A percentile compares a stretch with the other conserved stretches of the same genome.
phyloP scores from a whole-genome alignment of 306 rosid genomes.

The Notholithocarpus densiflorus region DNA sequence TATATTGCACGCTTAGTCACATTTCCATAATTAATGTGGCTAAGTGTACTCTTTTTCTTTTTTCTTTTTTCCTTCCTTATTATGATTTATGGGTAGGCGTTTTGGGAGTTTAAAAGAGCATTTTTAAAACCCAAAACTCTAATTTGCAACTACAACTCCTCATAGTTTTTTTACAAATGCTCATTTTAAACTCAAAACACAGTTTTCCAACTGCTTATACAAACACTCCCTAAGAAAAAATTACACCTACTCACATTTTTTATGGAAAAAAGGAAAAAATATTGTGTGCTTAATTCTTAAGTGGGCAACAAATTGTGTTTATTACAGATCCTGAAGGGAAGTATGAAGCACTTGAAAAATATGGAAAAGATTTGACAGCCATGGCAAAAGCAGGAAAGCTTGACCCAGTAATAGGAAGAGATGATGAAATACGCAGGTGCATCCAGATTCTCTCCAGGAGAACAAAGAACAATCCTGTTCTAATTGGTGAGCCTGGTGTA shows the following conservation, averaged over 20 bases:
- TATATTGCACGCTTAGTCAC: too few species aligned
- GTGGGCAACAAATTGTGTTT: constrained; percentile 20
- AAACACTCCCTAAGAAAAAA: too few species aligned
- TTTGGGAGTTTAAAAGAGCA: too few species aligned
- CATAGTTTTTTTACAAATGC: too few species aligned
- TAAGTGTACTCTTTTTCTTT: too few species aligned
- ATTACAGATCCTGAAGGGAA: constrained; percentile 96
- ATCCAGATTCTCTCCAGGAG: constrained; percentile 98
- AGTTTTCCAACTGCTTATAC: too few species aligned
- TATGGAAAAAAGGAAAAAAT: neutral
- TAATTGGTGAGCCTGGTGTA: constrained; percentile 99
- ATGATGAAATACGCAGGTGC: constrained; percentile 98
- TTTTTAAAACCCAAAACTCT: too few species aligned
- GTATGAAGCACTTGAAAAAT: constrained; percentile 90
- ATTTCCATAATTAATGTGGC: too few species aligned
- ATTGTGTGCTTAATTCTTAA: neutral
- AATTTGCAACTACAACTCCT: too few species aligned
- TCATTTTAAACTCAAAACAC: too few species aligned
- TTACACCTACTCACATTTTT: neutral
- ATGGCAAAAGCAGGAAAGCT: constrained; percentile 95
- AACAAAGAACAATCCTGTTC: constrained; percentile 97
- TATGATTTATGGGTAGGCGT: too few species aligned
- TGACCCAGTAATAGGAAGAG: constrained; percentile 99
- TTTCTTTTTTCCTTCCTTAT: too few species aligned
- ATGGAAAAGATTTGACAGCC: constrained; percentile 96